phyloP scores from a whole-genome alignment of 345 rosid genomes.

The Mercurialis annua region DNA sequence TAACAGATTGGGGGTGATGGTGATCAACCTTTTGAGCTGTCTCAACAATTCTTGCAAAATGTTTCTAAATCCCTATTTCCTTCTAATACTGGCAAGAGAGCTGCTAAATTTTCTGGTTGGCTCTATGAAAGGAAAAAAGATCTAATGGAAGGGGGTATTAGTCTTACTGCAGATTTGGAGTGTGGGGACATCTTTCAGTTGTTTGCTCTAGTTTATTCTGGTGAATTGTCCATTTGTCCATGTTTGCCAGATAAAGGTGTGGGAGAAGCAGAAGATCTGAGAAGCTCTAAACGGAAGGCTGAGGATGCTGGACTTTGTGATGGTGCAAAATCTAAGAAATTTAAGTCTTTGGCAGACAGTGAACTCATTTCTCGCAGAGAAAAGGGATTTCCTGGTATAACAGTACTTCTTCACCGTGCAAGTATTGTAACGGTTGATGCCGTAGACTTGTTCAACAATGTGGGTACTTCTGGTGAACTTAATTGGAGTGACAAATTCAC shows the following conservation, averaged over 20 bases:
- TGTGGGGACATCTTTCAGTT: constrained; percentile 86
- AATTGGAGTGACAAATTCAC: constrained; percentile 32
- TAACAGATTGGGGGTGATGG: constrained; percentile 84
- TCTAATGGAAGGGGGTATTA: constrained; percentile 48
- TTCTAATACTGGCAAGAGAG: constrained; percentile 70
- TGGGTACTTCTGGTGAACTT: constrained; percentile 27
- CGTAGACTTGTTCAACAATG: constrained; percentile 51
- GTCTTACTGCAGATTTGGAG: constrained; percentile 68
- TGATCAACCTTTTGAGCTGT: constrained; percentile 72
- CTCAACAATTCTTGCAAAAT: constrained; percentile 72
- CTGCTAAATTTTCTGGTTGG: constrained; percentile 71
- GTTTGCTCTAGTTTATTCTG: constrained; percentile 69
- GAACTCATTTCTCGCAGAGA: constrained; percentile 79
- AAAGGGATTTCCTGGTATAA: constrained; percentile 93
- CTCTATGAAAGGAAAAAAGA: constrained; percentile 56
- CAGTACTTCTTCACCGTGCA: constrained; percentile 48
- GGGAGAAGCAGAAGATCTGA: constrained; percentile 83
- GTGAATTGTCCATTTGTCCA: constrained; percentile 65
- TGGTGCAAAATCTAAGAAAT: constrained; percentile 52
- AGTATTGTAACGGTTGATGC: constrained; percentile 38
- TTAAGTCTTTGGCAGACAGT: constrained; percentile 56
- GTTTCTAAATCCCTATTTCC: constrained; percentile 79
- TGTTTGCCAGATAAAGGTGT: constrained; percentile 82
- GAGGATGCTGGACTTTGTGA: constrained; percentile 52
- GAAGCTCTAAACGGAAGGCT: constrained; percentile 69